phyloP scores from a whole-genome alignment of 768 basidiomycete species.

The Mycena pura region DNA sequence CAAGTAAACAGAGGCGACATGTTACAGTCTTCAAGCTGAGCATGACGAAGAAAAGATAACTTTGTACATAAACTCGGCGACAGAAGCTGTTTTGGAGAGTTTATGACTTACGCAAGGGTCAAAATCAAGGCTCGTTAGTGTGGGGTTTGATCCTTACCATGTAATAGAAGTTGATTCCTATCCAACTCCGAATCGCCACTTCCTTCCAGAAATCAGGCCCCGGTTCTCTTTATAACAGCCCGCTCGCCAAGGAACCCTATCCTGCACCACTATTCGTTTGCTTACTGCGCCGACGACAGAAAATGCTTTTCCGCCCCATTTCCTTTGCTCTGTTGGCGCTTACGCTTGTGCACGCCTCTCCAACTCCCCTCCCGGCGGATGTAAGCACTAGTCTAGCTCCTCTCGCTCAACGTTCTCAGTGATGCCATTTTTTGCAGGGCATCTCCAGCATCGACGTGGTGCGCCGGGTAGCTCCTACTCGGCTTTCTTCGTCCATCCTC shows the following conservation, averaged over 20 bases:
- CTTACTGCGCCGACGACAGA: neutral
- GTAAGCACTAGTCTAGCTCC: constrained; percentile 2
- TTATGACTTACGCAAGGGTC: neutral
- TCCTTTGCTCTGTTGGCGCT: constrained; percentile 9
- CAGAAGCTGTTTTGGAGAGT: neutral
- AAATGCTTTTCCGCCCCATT: constrained; percentile 6
- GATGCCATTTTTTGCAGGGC: constrained; percentile 6
- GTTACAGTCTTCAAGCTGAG: constrained; percentile 5
- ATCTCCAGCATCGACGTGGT: constrained; percentile 2
- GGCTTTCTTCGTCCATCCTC: neutral
- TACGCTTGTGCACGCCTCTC: constrained; percentile 9
- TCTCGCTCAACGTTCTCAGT: neutral
- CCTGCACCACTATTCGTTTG: neutral
- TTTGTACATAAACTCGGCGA: neutral
- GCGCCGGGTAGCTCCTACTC: neutral
- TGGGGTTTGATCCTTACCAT: neutral
- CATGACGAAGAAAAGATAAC: constrained; percentile 3
- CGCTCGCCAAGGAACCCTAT: neutral
- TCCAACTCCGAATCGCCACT: neutral
- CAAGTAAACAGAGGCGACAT: constrained; percentile 1
- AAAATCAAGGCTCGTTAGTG: neutral
- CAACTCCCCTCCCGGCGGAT: neutral
- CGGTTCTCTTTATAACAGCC: constrained; percentile 1
- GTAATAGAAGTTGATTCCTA: neutral
- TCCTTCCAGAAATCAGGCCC: neutral